Evolutionary conservation across 768 basidiomycete species (phyloP).

Genomic region (Tephrocybe sp.): DNA sequence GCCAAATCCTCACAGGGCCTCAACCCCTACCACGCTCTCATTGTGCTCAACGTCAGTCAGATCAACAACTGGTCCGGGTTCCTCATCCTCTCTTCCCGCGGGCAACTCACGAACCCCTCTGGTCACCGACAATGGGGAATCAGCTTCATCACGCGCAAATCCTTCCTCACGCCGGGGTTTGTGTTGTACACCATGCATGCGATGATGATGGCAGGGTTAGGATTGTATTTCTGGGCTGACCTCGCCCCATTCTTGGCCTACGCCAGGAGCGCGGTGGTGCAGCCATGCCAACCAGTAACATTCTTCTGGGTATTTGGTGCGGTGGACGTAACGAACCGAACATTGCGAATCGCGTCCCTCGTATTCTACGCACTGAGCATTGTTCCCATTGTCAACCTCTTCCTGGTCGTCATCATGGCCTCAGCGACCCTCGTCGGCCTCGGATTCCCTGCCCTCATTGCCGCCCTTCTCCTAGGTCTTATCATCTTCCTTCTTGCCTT

Average conservation of each 20-base stretch:
- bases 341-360: conserved; percentile 2
- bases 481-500: too few species aligned
- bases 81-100: background rate
- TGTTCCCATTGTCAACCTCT: conserved; percentile 1
- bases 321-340: background rate
- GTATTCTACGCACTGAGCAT: conserved; percentile 2
- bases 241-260: background rate
- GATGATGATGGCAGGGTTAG: conserved; percentile 5
- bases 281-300: conserved; percentile 1
- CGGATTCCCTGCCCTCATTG: background rate
- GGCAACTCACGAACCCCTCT: too few species aligned
- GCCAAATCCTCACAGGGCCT: background rate
- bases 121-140: too few species aligned
- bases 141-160: background rate
- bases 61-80: conserved; percentile 9
- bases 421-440: too few species aligned
- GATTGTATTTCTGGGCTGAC: conserved; percentile 7
- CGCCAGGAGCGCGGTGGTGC: background rate
- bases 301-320: conserved; percentile 7
- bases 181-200: background rate
- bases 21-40: conserved; percentile 1
- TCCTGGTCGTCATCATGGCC: background rate
- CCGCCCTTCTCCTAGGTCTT: background rate
- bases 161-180: background rate
- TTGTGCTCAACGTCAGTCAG: conserved; percentile 9